Evolutionary conservation across 2,329 filamentous ascomycete species (phyloP).

Genomic region (Hypoxylon rubiginosum): DNA sequence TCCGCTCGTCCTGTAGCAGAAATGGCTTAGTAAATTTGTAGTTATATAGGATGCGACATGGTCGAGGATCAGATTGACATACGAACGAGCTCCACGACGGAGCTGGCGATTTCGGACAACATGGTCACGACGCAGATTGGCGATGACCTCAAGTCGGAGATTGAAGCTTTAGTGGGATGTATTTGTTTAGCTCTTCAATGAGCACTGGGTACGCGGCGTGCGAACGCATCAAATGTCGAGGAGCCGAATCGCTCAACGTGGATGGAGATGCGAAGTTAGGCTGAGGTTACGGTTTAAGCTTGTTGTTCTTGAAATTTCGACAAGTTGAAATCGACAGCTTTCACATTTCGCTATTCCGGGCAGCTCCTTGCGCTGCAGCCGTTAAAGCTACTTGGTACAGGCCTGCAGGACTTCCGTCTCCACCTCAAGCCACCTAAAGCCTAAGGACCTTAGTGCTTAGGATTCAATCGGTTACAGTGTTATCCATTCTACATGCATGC

Average conservation of each 20-base stretch:
- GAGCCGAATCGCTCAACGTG: constrained; percentile 6
- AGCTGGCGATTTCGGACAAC: constrained; percentile 55
- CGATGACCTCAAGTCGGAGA: constrained; percentile 39
- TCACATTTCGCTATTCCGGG: constrained; percentile 28
- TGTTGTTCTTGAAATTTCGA: constrained; percentile 22
- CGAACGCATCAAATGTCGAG: constrained; percentile 44
- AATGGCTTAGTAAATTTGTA: constrained; percentile 36
- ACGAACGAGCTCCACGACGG: constrained; percentile 57
- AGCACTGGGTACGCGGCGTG: constrained; percentile 42
- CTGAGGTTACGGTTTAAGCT: constrained; percentile 5
- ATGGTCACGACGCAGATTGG: constrained; percentile 48
- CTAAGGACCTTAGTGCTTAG: too few species aligned
- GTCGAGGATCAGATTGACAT: constrained; percentile 44
- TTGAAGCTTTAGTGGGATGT: constrained; percentile 32
- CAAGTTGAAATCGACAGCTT: constrained; percentile 43
- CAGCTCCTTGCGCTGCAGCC: constrained; percentile 31
- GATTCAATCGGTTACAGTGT: background rate
- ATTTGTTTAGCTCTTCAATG: constrained; percentile 41
- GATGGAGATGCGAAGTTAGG: constrained; percentile 13
- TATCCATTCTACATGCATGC: background rate
- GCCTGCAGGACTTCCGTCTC: background rate
- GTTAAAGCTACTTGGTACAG: background rate
- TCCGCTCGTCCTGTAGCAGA: constrained; percentile 57
- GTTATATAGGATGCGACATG: constrained; percentile 15
- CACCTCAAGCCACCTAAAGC: background rate